phyloP scores from a whole-genome alignment of 306 rosid genomes.

The Gleditsia sinensis region DNA sequence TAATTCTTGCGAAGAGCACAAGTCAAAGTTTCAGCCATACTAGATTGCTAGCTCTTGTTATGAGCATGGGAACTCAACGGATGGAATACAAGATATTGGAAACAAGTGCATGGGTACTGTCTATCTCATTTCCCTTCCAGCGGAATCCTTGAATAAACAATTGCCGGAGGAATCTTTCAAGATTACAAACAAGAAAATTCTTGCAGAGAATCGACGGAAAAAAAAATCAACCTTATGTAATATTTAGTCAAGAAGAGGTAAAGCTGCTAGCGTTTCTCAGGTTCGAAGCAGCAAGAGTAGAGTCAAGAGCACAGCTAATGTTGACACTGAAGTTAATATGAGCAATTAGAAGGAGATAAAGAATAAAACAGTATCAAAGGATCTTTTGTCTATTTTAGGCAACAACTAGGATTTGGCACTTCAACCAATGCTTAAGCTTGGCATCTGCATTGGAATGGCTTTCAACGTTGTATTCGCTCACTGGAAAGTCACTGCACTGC shows the following conservation, averaged over 20 bases:
- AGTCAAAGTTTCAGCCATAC: slow-evolving; percentile 20
- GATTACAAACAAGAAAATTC: slow-evolving; percentile 22
- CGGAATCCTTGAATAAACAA: no score
- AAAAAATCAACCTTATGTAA: slow-evolving; percentile 32
- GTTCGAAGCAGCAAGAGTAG: slow-evolving; percentile 43
- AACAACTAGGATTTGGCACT: no score
- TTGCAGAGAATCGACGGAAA: slow-evolving; percentile 31
- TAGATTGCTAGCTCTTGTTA: slow-evolving; percentile 8
- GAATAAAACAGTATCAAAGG: slow-evolving; percentile 27
- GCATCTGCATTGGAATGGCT: no score
- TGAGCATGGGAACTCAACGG: slow-evolving; percentile 16
- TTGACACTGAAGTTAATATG: slow-evolving; percentile 35
- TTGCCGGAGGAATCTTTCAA: slow-evolving; percentile 29
- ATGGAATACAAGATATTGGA: slow-evolving; percentile 31
- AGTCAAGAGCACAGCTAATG: slow-evolving; percentile 16
- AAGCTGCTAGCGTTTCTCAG: slow-evolving; percentile 57
- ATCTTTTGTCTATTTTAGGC: slow-evolving; percentile 39
- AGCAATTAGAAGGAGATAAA: slow-evolving; percentile 29
- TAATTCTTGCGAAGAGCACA: no score
- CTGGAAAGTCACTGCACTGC: no score
- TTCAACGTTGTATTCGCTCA: no score
- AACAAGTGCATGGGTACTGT: slow-evolving; percentile 28
- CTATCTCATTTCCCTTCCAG: slow-evolving; percentile 7
- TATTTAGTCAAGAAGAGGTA: no score
- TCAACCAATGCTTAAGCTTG: no score